Evolutionary conservation across 2,329 filamentous ascomycete genomes (phyloP).

Genomic region (Helminthosporium solani): DNA sequence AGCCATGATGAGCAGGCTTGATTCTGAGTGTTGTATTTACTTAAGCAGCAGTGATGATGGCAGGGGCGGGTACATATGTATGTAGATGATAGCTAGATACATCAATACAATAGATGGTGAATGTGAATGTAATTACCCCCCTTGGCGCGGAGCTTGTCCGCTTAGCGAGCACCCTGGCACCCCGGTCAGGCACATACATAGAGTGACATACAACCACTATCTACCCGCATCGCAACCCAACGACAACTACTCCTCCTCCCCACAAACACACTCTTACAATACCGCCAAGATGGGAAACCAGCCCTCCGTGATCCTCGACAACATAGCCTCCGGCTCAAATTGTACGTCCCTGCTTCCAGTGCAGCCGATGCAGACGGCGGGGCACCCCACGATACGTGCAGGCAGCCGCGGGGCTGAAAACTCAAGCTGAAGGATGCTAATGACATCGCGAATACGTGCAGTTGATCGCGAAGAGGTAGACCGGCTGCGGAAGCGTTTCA

Average conservation of each 20-base stretch:
- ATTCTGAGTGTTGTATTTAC: not conserved
- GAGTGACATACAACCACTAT: not conserved
- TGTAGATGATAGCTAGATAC: no score
- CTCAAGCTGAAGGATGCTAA: conserved; percentile 19
- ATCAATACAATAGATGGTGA: no score
- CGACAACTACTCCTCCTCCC: conserved; percentile 13
- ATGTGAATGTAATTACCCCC: conserved; percentile 13
- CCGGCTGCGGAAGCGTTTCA: conserved; percentile 91
- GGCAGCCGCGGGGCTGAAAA: conserved; percentile 31
- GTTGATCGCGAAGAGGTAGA: conserved; percentile 98
- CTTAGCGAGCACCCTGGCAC: conserved; percentile 18
- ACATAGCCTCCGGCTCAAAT: conserved; percentile 94
- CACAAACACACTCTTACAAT: conserved; percentile 13
- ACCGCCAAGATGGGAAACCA: conserved; percentile 53
- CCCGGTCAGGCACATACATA: conserved; percentile 9
- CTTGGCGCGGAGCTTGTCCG: conserved; percentile 12
- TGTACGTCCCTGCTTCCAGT: no score
- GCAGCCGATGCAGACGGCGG: conserved; percentile 8
- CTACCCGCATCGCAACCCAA: conserved; percentile 24
- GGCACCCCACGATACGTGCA: no score
- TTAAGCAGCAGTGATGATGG: not conserved
- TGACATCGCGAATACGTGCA: conserved; percentile 41
- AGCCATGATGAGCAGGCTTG: conserved; percentile 48
- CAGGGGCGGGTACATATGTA: no score
- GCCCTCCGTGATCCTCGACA: conserved; percentile 76